Base-by-base conservation (phyloP, 805 yeast genomes). In the Saturnispora ahearnii region DNA sequence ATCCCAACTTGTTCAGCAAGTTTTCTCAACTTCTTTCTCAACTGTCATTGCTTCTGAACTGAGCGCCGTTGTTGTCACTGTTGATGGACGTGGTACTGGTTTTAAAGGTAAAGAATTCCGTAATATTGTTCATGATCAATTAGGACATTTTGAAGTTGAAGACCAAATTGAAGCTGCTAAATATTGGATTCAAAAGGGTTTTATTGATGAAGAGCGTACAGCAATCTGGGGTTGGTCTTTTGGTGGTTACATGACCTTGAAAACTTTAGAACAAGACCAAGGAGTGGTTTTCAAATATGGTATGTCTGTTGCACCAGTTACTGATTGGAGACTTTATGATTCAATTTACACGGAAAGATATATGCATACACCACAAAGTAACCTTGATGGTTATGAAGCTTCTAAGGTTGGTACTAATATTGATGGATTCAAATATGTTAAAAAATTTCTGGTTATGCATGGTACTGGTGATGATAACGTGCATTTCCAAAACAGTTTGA, bases 191-290 rank as follows among this genome's bases (percentile, higher is more conserved):
- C 44, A 66, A 4, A 77, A 76, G 57, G 52, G 72, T 2, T 91
- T 83, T 60, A 84, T 93, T 40, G 86, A 90, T 62, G 65, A 70
- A 24, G 69, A 74, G 3, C 76, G 78, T 53, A 81, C 87, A 11
- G 95, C 96, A 0, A 78, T 91, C 49, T 93, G 97, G 91, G 99
- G 99, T 8, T 93, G 99, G 99, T 86, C 96, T 22, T 93, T 91
- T 63, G 99, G 99, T 44, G 99, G 98, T 0, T 93, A 79, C 62
- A 76, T 88, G 74, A 89, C 99, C 0, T 74, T 93, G 58, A 93
- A 90, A 67, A 84, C 95, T 0, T 69, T 93, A 44, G 98, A 93
- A 66, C 73, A 73, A 22, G 98, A 93, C 65, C 73, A 72, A 2
- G 87, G 88, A 15, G 69, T 78, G 34, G 78, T 81, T 13, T 90